Evolutionary conservation across 371 early-diverging fungal genomes (phyloP), one percentile per base, ranked within the genome.

Genomic region (Chytridiales sp.): DNA sequence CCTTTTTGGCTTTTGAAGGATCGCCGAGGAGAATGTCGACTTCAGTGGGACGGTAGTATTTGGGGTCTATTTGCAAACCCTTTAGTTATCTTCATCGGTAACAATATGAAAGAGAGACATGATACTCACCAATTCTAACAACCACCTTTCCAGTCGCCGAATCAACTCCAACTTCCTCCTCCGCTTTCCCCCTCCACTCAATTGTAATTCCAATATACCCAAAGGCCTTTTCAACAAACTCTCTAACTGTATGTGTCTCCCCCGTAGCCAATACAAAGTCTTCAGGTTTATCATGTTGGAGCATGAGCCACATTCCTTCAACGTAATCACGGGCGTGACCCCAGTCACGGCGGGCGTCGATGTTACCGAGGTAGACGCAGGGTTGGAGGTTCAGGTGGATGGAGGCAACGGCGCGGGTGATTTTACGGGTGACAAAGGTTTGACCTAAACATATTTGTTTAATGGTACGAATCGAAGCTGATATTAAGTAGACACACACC

Each of bases 271-370:
- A 72, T 13, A 92, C 90, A 70, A 81, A 92, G 70, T 92, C 92
- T 22, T 90, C 85, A 13, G 90, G 86, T 9, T 66, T 40, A 13
- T 89, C 85, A 68, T 90, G 89, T 69, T 90, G 92, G 9, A 92
- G 76, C 88, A 92, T 92, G 52, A 84, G 73, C 89, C 90, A 89
- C 92, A 90, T 92, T 56, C 90, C 92, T 75, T 76, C 88, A 60
- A 90, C 77, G 68, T 92, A 92, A 66, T 92, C 92, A 47, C 84
- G 79, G 21, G 90, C 92, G 68, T 92, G 90, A 50, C 92, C 92
- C 92, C 92, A 92, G 76, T 90, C 90, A 73, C 92, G 84, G 76
- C 84, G 85, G 46, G 92, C 84, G 70, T 92, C 89, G 39, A 92
- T 75, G 71, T 92, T 92, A 60, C 92, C 92, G 9, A 92, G 72